phyloP scores from a whole-genome alignment of 176 grass and related monocot species.

The Tillandsia fasciculata region DNA sequence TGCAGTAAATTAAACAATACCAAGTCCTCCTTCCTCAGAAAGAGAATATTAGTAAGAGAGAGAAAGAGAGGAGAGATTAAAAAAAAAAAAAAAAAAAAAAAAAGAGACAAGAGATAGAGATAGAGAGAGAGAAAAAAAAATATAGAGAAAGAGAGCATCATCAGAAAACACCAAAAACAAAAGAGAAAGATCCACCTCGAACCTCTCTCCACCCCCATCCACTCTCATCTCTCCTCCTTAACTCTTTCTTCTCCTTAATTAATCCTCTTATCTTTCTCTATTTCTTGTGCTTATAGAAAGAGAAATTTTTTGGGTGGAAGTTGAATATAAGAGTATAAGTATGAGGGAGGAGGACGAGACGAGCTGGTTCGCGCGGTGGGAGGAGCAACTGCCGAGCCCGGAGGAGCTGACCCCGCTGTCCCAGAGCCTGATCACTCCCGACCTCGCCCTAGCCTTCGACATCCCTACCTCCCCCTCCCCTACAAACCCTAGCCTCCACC shows the following conservation, averaged over 20 bases:
- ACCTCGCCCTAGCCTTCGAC: conserved; percentile 87
- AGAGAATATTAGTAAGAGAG: not conserved
- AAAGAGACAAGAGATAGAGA: conserved; percentile 13
- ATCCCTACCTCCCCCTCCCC: conserved; percentile 30
- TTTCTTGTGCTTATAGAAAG: not conserved
- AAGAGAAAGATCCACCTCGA: conserved; percentile 92
- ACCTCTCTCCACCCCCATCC: conserved; percentile 26
- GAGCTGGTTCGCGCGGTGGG: conserved; percentile 77
- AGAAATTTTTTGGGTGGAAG: not conserved
- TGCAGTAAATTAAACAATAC: no score
- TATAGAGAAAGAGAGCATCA: conserved; percentile 20
- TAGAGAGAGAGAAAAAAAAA: conserved; percentile 11
- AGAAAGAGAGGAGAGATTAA: not conserved
- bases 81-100: conserved; percentile 5
- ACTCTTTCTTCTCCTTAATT: not conserved
- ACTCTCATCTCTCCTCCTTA: not conserved
- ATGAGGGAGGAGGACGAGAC: conserved; percentile 91
- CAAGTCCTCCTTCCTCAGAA: no score
- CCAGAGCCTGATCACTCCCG: conserved; percentile 72
- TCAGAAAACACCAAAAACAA: conserved; percentile 37
- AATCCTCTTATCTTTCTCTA: not conserved
- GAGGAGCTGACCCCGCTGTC: conserved; percentile 85
- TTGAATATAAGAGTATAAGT: not conserved
- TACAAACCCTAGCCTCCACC: conserved; percentile 5
- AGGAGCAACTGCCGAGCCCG: conserved; percentile 69